A percentile compares a stretch with the other conserved stretches of the same genome.
These are phyloP conservation scores for Carex arenaria DNA, from an alignment of 202 grass and related monocot species.

Conservation along the genomic window DNA sequence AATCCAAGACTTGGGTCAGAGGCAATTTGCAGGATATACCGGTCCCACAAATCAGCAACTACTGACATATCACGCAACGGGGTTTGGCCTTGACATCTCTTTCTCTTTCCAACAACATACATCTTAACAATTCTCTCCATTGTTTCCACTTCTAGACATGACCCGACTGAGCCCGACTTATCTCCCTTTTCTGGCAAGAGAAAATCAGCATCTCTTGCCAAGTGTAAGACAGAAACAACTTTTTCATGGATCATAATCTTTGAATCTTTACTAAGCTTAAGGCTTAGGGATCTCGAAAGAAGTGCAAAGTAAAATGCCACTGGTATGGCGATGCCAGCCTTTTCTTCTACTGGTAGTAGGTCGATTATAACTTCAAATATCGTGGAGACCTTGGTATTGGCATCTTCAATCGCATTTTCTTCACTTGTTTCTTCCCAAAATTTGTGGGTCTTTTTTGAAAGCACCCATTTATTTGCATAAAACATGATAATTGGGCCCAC, in stretches of 20 bases:
- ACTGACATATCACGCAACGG: slow-evolving; percentile 16
- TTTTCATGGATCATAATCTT: slow-evolving; percentile 34
- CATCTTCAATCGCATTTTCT: slow-evolving; percentile 40
- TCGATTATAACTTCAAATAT: slow-evolving; percentile 60
- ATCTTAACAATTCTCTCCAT: slow-evolving; percentile 61
- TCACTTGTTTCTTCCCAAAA: slow-evolving; percentile 68
- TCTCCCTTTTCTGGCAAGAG: slow-evolving; percentile 47
- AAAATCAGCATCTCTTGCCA: slow-evolving; percentile 58
- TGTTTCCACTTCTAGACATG: slow-evolving; percentile 35
- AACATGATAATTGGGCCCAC: slow-evolving; percentile 72
- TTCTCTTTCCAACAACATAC: slow-evolving; percentile 26
- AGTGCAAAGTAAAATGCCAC: slow-evolving; percentile 85
- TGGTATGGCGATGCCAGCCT: slow-evolving; percentile 30
- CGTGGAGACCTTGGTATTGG: slow-evolving; percentile 42
- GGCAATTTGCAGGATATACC: slow-evolving; percentile 49
- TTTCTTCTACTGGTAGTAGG: slow-evolving; percentile 37
- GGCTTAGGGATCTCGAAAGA: slow-evolving; percentile 54
- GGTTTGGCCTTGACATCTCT: slow-evolving; percentile 8
- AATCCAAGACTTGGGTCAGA: slow-evolving; percentile 36
- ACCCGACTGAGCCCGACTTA: neutral
- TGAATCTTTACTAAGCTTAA: slow-evolving; percentile 43
- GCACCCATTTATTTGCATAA: slow-evolving; percentile 98
- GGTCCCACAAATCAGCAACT: slow-evolving; percentile 67
- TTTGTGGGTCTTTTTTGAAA: slow-evolving; percentile 91
- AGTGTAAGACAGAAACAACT: slow-evolving; percentile 43